Base-by-base conservation (phyloP, 1,284 basidiomycete species). In the Inonotus hispidus region DNA sequence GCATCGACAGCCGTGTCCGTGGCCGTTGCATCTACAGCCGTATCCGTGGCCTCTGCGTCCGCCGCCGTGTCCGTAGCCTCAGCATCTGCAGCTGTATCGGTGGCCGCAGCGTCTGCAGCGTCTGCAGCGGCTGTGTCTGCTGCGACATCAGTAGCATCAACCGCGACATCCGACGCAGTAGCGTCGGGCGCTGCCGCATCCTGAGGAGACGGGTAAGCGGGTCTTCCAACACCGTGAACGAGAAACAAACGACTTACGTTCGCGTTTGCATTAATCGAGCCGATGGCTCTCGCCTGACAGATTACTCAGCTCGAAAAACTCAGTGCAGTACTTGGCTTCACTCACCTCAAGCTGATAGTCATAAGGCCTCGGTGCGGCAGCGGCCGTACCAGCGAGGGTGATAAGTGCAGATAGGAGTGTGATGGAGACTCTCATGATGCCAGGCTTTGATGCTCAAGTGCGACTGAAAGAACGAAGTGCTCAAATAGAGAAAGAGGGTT, bases 311-410 rank as follows among this genome's bases (percentile, higher is more conserved):
- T 60, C 13, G 11, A 56, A 37, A 11, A 16, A 8, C 11, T 8
- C 21, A 3, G 25, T 29, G 2, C 16, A 29, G 16, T 13, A 29
- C 29, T 8, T n/a, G 3, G 41, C 7, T 47, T 6, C 8, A 27
- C 55, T 8, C 69, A 68, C 68, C 67, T 68, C 64, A 52, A 70
- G 56, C 8, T 63, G 59, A 2, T 50, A 25, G 37, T 67, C 64
- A 58, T 65, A 59, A 25, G 64, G 65, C 41, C 60, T 61, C 46
- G 71, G 71, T 6, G 68, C 69, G n/a, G 69, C 71, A 43, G 68
- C 14, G 4, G 66, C 67, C 2, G 68, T 66, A 39, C 67, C 63
- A 14, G 67, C 67, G 50, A 70, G 59, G 35, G 65, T 68, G 32
- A 71, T 45, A 14, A 63, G 14, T 32, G 41, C 16, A 43, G 56